These are phyloP conservation scores for Pyrenula massariospora DNA, from an alignment of 495 filamentous ascomycete species.

Conservation along the genomic window DNA sequence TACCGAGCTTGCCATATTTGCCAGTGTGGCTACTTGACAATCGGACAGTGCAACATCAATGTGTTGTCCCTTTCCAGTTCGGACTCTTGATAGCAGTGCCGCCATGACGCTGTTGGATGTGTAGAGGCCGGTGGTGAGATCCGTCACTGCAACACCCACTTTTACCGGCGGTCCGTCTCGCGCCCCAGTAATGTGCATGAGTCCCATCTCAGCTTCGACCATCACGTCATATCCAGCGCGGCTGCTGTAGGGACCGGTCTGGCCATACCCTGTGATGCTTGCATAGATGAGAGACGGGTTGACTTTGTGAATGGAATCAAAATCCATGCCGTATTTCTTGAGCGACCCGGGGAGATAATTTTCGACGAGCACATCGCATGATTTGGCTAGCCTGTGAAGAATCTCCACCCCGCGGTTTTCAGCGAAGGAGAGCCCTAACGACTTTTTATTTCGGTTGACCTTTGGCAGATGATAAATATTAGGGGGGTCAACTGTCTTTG, in stretches of 20 bases:
- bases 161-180: slow-evolving; percentile 89
- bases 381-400: slow-evolving; percentile 68
- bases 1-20: slow-evolving; percentile 86
- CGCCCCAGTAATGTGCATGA: slow-evolving; percentile 95
- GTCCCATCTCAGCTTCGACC: slow-evolving; percentile 94
- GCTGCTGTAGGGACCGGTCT: slow-evolving; percentile 82
- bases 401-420: slow-evolving; percentile 73
- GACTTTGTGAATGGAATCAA: slow-evolving; percentile 59
- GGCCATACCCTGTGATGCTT: slow-evolving; percentile 68
- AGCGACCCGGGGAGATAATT: slow-evolving; percentile 89
- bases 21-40: slow-evolving; percentile 84
- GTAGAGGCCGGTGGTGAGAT: slow-evolving; percentile 92
- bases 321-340: slow-evolving; percentile 88
- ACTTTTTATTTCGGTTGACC: slow-evolving; percentile 97
- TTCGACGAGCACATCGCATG: slow-evolving; percentile 89
- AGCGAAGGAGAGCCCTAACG: slow-evolving; percentile 81
- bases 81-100: slow-evolving; percentile 60
- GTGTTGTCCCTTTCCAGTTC: slow-evolving; percentile 71
- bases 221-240: slow-evolving; percentile 97
- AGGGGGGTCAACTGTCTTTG: not conserved
- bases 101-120: slow-evolving; percentile 97
- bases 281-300: slow-evolving; percentile 66
- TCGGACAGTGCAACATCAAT: slow-evolving; percentile 88
- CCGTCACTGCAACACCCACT: slow-evolving; percentile 93
- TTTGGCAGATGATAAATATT: slow-evolving; percentile 15